phyloP scores from a whole-genome alignment of 1,284 basidiomycete species.

The Pseudozyma sp. region DNA sequence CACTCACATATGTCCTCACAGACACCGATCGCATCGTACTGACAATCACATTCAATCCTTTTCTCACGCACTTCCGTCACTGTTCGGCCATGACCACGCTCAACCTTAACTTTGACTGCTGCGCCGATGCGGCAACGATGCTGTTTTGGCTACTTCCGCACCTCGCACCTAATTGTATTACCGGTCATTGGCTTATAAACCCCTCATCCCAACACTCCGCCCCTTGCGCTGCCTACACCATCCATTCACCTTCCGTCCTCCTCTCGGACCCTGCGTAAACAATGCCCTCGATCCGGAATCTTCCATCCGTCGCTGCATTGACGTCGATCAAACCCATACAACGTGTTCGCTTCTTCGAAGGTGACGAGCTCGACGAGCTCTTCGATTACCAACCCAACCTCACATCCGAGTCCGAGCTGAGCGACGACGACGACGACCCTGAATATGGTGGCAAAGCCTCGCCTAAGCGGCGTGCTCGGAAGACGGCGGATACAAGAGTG shows the following conservation, averaged over 20 bases:
- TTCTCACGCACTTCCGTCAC: neutral
- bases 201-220: neutral
- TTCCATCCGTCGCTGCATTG: neutral
- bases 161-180: neutral
- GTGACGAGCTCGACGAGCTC: constrained; percentile 44
- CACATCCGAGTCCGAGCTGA: constrained; percentile 17
- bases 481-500: constrained; percentile 50
- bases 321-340: neutral
- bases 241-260: neutral
- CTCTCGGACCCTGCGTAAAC: neutral
- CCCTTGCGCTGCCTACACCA: neutral
- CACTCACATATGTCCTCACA: neutral
- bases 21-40: neutral
- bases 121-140: neutral
- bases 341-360: constrained; percentile 1
- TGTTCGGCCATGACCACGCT: constrained; percentile 3
- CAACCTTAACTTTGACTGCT: constrained; percentile 4
- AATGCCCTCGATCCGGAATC: neutral
- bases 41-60: neutral
- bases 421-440: constrained; percentile 17
- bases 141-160: constrained; percentile 2
- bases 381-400: constrained; percentile 24
- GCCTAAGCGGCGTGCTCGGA: constrained; percentile 1
- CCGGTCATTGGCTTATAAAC: too few species aligned
- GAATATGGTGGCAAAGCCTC: constrained; percentile 12